A percentile compares a stretch with the other conserved stretches of the same genome.
phyloP scores from a whole-genome alignment of 257 asterid species.

The Verbascum thapsus region DNA sequence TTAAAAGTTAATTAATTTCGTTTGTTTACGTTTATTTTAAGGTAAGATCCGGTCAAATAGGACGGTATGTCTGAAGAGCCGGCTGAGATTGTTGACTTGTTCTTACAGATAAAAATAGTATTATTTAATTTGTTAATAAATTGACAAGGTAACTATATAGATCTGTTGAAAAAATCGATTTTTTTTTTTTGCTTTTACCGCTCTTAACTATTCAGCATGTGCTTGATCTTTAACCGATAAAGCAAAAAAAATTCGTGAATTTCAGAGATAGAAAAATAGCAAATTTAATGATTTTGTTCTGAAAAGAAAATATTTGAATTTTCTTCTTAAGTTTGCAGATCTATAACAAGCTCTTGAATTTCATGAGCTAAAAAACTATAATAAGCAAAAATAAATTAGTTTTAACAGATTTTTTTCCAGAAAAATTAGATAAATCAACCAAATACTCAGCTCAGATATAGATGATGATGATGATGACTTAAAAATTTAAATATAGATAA shows the following conservation, averaged over 20 bases:
- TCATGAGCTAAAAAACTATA: neutral
- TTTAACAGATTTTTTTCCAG: neutral
- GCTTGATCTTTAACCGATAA: slow-evolving; percentile 9
- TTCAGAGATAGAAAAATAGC: neutral
- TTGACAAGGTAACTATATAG: slow-evolving; percentile 28
- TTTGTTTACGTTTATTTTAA: slow-evolving; percentile 22
- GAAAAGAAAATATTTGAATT: neutral
- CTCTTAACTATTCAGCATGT: neutral
- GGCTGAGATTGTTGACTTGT: slow-evolving; percentile 45
- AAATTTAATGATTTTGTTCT: neutral
- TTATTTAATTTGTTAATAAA: neutral
- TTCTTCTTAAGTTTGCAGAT: slow-evolving; percentile 7
- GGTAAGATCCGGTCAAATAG: slow-evolving; percentile 46
- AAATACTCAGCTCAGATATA: slow-evolving; percentile 5
- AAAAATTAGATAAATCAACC: neutral
- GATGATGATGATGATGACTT: neutral
- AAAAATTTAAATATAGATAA: neutral
- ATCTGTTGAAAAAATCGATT: slow-evolving; percentile 45
- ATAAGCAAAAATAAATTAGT: neutral
- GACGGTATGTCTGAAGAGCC: slow-evolving; percentile 27
- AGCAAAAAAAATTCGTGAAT: neutral
- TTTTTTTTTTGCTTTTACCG: slow-evolving; percentile 3
- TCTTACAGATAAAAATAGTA: slow-evolving; percentile 37
- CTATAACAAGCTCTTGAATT: slow-evolving; percentile 3
- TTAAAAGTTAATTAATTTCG: neutral